Conservation (phyloP, 1,284 basidiomycete species). For the Trichosporon sp. region DNA sequence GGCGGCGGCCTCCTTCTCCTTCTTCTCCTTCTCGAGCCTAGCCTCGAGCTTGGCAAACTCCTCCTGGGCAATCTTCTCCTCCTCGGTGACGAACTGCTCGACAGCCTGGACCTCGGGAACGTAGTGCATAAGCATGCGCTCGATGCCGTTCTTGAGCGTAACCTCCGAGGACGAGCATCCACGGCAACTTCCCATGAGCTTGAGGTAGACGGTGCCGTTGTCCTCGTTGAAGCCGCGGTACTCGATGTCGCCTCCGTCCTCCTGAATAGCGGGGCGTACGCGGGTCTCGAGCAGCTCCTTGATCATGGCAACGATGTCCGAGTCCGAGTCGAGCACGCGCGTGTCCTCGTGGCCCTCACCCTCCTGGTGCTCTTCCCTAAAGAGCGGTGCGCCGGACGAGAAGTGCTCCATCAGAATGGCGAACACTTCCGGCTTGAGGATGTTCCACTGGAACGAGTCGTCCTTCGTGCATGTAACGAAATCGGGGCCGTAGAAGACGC, state of each 20-base stretch:
- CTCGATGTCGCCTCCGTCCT: constrained; percentile 54
- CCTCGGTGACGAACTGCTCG: constrained; percentile 86
- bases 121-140: constrained; percentile 98
- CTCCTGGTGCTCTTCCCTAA: constrained; percentile 58
- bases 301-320: constrained; percentile 98
- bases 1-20: constrained; percentile 23
- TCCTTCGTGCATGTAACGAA: constrained; percentile 96
- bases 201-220: constrained; percentile 60
- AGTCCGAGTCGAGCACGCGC: constrained; percentile 88
- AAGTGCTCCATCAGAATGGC: constrained; percentile 98
- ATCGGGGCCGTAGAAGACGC: constrained; percentile 93
- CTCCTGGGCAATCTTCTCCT: constrained; percentile 78
- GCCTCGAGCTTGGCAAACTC: constrained; percentile 91
- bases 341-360: constrained; percentile 89
- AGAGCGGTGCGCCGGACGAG: constrained; percentile 77
- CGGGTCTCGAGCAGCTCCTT: constrained; percentile 94
- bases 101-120: constrained; percentile 97
- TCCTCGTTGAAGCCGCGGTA: constrained; percentile 54
- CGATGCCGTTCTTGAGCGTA: constrained; percentile 91
- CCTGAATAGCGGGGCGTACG: constrained; percentile 90
- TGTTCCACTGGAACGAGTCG: constrained; percentile 74
- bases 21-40: constrained; percentile 56
- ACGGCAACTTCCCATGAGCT: constrained; percentile 91
- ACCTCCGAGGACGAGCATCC: constrained; percentile 90
- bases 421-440: constrained; percentile 97